A percentile compares a stretch with the other conserved stretches of the same genome.
These are phyloP conservation scores for Colletotrichum filicis DNA, from an alignment of 2,329 filamentous ascomycete species.

Conservation along the genomic window DNA sequence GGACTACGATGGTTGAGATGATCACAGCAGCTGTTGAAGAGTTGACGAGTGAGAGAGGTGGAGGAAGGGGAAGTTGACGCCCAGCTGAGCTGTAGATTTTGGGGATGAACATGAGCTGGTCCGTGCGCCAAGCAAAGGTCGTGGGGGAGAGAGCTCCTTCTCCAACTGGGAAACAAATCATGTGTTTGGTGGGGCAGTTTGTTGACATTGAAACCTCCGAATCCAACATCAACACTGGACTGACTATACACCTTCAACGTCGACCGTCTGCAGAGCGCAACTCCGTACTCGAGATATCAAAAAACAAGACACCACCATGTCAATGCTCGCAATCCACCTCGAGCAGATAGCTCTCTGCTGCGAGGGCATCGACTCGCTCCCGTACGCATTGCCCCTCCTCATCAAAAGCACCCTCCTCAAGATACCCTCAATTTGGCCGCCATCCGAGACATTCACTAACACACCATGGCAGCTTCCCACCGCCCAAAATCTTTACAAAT, in stretches of 20 bases:
- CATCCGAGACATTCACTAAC: conserved; percentile 20
- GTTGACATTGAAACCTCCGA: conserved; percentile 26
- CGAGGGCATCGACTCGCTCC: conserved; percentile 78
- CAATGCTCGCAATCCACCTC: conserved; percentile 75
- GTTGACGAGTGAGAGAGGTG: neutral
- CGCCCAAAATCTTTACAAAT: conserved; percentile 95
- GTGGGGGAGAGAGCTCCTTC: neutral
- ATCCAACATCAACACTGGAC: neutral
- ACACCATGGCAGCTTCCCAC: conserved; percentile 75
- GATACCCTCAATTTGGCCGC: neutral
- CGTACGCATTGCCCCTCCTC: conserved; percentile 59
- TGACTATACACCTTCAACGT: too few species aligned
- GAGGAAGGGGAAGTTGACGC: neutral
- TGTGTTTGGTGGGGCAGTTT: conserved; percentile 30
- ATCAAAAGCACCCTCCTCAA: conserved; percentile 22
- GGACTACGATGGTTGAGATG: too few species aligned
- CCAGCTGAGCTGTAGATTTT: neutral
- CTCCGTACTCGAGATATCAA: neutral
- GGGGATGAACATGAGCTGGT: neutral
- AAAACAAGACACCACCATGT: conserved; percentile 58
- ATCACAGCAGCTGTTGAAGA: neutral
- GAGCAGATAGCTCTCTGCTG: conserved; percentile 84
- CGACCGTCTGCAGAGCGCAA: neutral
- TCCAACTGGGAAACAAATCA: neutral
- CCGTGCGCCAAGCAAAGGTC: conserved; percentile 15